Conservation (phyloP, 148 eudicot species). For the Chenopodium formosanum region DNA sequence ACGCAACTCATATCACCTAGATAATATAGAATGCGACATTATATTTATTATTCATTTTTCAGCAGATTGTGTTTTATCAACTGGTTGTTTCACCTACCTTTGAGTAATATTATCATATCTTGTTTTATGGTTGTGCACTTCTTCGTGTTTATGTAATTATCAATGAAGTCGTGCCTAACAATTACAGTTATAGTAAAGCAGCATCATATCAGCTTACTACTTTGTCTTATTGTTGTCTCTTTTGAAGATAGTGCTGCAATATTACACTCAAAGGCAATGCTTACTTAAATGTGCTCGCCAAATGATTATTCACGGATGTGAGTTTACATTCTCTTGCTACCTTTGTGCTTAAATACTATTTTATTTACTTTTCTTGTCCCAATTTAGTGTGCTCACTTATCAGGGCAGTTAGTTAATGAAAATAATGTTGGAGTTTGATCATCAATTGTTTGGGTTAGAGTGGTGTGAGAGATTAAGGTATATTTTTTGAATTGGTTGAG, state of each 20-base stretch:
- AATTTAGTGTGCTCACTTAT: too few species aligned
- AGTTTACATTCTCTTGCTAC: conserved; percentile 29
- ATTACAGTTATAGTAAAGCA: not conserved
- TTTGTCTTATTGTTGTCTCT: conserved; percentile 22
- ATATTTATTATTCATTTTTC: not conserved
- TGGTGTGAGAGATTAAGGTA: too few species aligned
- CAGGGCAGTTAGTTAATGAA: too few species aligned
- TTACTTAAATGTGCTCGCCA: conserved; percentile 89
- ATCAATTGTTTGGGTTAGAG: too few species aligned
- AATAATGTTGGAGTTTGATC: too few species aligned
- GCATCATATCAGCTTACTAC: conserved; percentile 11
- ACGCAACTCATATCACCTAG: not conserved
- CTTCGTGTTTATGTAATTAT: not conserved
- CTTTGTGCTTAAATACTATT: not conserved
- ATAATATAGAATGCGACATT: not conserved
- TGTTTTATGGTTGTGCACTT: not conserved
- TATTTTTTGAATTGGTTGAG: too few species aligned
- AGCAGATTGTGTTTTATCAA: too few species aligned
- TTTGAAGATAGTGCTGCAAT: conserved; percentile 77
- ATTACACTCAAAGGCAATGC: conserved; percentile 92
- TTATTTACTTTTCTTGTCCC: too few species aligned
- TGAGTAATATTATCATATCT: not conserved
- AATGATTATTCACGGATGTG: conserved; percentile 71
- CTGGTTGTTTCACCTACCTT: not conserved
- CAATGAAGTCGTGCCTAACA: not conserved